A percentile compares a stretch with the other conserved stretches of the same genome.
phyloP scores from a whole-genome alignment of 2,329 filamentous ascomycete species.

The Dactylellina haptotyla region DNA sequence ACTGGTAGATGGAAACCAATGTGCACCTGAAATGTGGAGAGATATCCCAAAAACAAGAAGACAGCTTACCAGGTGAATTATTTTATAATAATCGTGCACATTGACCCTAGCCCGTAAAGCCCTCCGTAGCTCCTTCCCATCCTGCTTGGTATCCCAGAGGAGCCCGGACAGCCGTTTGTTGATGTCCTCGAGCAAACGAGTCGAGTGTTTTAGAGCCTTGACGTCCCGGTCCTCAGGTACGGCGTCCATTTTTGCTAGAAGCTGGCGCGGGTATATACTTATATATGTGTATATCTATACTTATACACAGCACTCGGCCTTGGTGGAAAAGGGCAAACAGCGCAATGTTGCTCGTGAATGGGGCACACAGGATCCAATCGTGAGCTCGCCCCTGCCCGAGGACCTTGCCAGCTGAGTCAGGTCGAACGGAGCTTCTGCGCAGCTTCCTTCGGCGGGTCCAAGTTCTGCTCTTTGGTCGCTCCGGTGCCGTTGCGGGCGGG shows the following conservation, averaged over 20 bases:
- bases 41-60: not conserved
- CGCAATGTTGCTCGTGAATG: no score
- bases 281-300: no score
- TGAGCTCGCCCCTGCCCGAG: no score
- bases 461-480: no score
- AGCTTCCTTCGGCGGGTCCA: no score
- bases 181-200: conserved; percentile 70
- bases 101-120: conserved; percentile 66
- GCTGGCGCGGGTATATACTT: no score
- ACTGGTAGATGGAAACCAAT: no score
- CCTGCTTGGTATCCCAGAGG: conserved; percentile 67
- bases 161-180: conserved; percentile 67
- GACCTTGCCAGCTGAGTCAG: no score
- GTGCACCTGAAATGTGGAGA: not conserved
- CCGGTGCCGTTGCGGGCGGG: not conserved
- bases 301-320: no score
- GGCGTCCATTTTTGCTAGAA: conserved; percentile 69
- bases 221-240: conserved; percentile 69
- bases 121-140: conserved; percentile 62
- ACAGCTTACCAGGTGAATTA: conserved; percentile 31
- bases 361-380: no score
- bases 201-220: conserved; percentile 71
- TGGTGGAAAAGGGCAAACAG: no score
- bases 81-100: conserved; percentile 57
- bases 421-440: no score